Conservation (phyloP, 1,284 basidiomycete genomes). For the Melampsora americana region DNA sequence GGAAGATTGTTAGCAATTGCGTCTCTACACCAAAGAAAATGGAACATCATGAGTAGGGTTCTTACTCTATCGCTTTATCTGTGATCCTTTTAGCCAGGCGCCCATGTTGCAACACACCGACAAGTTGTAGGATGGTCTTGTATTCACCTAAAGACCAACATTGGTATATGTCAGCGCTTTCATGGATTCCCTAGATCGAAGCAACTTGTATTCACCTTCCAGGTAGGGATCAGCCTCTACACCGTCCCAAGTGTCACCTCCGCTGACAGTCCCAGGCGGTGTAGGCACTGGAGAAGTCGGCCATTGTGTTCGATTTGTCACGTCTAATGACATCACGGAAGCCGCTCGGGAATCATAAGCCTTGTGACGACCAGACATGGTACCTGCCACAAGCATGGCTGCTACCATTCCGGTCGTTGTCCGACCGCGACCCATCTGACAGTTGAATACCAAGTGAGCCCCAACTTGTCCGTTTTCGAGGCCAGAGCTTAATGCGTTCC, state of each 20-base stretch:
- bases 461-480: slow-evolving; percentile 52
- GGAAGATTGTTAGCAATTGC: not conserved
- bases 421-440: slow-evolving; percentile 71
- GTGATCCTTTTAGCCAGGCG: slow-evolving; percentile 90
- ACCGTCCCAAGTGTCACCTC: slow-evolving; percentile 50
- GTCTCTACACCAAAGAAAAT: not conserved
- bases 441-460: slow-evolving; percentile 77
- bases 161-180: slow-evolving; percentile 51
- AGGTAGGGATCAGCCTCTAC: slow-evolving; percentile 81
- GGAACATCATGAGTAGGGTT: slow-evolving; percentile 18
- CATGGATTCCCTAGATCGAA: not conserved
- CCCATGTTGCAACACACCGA: slow-evolving; percentile 79
- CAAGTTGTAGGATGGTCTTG: slow-evolving; percentile 90
- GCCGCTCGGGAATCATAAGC: not conserved
- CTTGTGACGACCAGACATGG: not conserved
- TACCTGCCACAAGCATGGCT: slow-evolving; percentile 73
- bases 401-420: slow-evolving; percentile 78
- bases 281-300: slow-evolving; percentile 60
- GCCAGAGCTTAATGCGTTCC: slow-evolving; percentile 62
- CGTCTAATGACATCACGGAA: slow-evolving; percentile 49
- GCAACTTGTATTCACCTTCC: slow-evolving; percentile 63
- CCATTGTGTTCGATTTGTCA: slow-evolving; percentile 59
- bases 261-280: slow-evolving; percentile 22
- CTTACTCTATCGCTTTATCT: slow-evolving; percentile 77
- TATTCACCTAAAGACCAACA: slow-evolving; percentile 72